Evolutionary conservation across 2,329 filamentous ascomycete genomes (phyloP), one percentile per base, ranked within the genome.

Genomic region (Pseudogymnoascus sp.): DNA sequence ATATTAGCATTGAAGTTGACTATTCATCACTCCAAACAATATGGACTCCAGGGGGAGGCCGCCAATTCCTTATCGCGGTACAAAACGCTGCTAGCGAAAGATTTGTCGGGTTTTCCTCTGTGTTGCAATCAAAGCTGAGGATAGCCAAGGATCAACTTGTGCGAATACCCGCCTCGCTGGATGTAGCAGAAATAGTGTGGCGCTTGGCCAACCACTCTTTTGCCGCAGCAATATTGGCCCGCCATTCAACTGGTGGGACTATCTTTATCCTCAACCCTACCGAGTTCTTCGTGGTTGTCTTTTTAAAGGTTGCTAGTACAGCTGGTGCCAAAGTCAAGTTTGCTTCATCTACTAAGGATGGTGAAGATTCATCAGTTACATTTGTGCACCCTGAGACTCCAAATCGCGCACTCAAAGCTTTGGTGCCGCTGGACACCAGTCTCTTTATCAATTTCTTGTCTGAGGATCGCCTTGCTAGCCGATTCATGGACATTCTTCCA

Each of bases 1-100:
- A 38, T 11, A 38, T 38, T 38, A 38, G 35, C 35, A 38, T 38
- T 38, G 35, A 38, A 38, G 35, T 38, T 38, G 35, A 38, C 35
- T 38, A 38, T 38, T 38, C 35, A n/a, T 38, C 35, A 38, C 35
- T 59, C 58, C 22, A 59, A 39, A 16, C 16, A 25, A 25, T 39
- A 25, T 35, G 58, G 34, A 38, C 30, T 41, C 30, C 58, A 41
- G 18, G 58, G 37, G 34, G 58, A n/a, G 37, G n/a, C 11, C 20
- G 58, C 22, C 30, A 59, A 35, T 41, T 59, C 20, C 35, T 59
- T 59, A n/a, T 59, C 41, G 20, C n/a, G 35, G 35, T 3, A 38
- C 35, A 38, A 38, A 38, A 38, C 35, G n/a, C 35, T 38, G 35
- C 35, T 38, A 38, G 35, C 35, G 35, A 38, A 38, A 38, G 35